Evolutionary conservation across 768 basidiomycete genomes (phyloP).

Genomic region (Lactarius pseudohatsudake): DNA sequence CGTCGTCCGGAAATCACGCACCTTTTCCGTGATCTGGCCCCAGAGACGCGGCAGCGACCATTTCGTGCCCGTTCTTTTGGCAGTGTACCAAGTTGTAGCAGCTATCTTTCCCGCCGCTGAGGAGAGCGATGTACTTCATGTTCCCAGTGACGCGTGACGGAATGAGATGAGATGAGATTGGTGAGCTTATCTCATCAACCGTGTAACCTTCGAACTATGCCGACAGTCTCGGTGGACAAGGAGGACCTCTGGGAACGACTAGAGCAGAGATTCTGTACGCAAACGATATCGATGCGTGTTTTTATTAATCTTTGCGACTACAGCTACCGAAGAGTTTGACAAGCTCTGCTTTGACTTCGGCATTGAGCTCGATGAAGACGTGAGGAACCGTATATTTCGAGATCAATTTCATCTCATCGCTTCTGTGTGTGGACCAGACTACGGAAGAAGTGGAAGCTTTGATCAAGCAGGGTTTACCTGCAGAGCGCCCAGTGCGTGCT

Average conservation of each 20-base stretch:
- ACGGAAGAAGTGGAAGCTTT: slow-evolving; percentile 83
- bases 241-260: slow-evolving; percentile 89
- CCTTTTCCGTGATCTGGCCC: slow-evolving; percentile 85
- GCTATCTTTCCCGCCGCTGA: slow-evolving; percentile 98
- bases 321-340: slow-evolving; percentile 95
- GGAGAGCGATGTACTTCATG: slow-evolving; percentile 92
- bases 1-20: slow-evolving; percentile 39
- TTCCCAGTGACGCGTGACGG: slow-evolving; percentile 1
- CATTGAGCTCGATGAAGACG: slow-evolving; percentile 96
- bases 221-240: slow-evolving; percentile 94
- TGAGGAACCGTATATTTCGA: slow-evolving; percentile 40
- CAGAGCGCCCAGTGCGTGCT: slow-evolving; percentile 74
- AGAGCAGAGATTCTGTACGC: slow-evolving; percentile 76
- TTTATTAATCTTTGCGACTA: slow-evolving; percentile 17
- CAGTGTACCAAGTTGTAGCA: slow-evolving; percentile 95
- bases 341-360: slow-evolving; percentile 96
- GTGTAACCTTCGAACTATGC: slow-evolving; percentile 53
- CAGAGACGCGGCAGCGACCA: slow-evolving; percentile 86
- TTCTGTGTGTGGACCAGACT: slow-evolving; percentile 51
- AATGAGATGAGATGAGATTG: background rate
- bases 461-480: slow-evolving; percentile 79
- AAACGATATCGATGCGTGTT: background rate
- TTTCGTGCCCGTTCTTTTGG: slow-evolving; percentile 77
- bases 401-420: slow-evolving; percentile 8
- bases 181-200: slow-evolving; percentile 6